Percentiles rank a stretch among this genome's conserved stretches.
Evolutionary conservation across 1,139 yeast genomes (phyloP).

Genomic region (Debaryomycetaceae sp.): DNA sequence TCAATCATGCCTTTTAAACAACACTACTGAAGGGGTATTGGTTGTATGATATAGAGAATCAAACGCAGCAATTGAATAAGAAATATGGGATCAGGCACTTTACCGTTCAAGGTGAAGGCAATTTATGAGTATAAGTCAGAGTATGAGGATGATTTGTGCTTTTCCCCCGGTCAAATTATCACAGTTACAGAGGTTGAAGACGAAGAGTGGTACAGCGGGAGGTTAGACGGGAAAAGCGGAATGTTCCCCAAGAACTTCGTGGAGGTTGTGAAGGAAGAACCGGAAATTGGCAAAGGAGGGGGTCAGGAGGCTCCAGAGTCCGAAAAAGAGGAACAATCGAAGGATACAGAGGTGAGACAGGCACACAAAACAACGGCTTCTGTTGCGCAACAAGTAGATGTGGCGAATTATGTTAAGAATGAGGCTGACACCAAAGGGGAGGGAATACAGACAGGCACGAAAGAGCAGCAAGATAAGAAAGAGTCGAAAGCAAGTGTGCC

Average conservation of each 20-base stretch:
- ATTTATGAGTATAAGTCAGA: constrained; percentile 73
- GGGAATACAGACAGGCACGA: constrained; percentile 6
- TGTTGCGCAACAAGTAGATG: not conserved
- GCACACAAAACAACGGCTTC: constrained; percentile 5
- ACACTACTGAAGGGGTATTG: not conserved
- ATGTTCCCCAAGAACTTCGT: constrained; percentile 91
- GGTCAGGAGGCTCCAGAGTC: not conserved
- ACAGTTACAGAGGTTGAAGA: constrained; percentile 78
- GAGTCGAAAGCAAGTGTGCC: not conserved
- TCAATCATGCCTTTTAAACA: not conserved
- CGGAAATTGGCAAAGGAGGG: not conserved
- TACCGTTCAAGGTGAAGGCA: constrained; percentile 72
- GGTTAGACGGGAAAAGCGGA: constrained; percentile 57
- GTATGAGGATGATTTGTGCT: constrained; percentile 78
- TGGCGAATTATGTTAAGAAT: not conserved
- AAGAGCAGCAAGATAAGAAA: constrained; percentile 6
- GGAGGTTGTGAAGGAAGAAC: constrained; percentile 22
- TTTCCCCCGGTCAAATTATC: constrained; percentile 63
- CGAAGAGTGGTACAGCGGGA: constrained; percentile 86
- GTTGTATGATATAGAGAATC: not conserved
- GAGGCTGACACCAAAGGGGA: constrained; percentile 3
- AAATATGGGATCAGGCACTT: not conserved
- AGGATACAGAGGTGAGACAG: not conserved
- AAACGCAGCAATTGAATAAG: not conserved
- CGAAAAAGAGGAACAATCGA: not conserved